Evolutionary conservation across 2,329 filamentous ascomycete species (phyloP).

Genomic region (Sporothrix brunneoviolacea): DNA sequence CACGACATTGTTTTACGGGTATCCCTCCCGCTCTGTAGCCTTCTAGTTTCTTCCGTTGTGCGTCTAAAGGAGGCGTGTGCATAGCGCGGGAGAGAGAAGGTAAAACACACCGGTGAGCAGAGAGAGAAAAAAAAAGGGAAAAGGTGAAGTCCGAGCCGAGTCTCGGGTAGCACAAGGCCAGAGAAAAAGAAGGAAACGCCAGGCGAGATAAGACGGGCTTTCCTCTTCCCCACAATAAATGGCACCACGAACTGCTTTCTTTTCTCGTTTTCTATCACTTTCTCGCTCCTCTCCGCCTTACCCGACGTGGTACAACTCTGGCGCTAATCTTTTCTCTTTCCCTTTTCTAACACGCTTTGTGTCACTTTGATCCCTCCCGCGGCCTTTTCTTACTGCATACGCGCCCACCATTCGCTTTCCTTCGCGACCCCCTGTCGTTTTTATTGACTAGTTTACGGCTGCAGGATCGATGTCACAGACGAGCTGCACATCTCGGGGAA

Average conservation of each 20-base stretch:
- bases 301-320: too few species aligned
- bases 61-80: not conserved
- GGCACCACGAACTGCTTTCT: too few species aligned
- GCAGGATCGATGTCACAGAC: slow-evolving; percentile 5
- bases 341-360: too few species aligned
- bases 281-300: too few species aligned
- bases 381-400: not conserved
- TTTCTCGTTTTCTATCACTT: not conserved
- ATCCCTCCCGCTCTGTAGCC: too few species aligned
- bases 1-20: too few species aligned
- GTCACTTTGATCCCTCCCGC: too few species aligned
- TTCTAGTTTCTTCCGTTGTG: too few species aligned
- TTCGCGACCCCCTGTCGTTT: not conserved
- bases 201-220: too few species aligned
- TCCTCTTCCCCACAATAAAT: too few species aligned
- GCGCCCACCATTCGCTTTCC: not conserved
- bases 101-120: not conserved
- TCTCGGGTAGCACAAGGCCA: not conserved
- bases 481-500: slow-evolving; percentile 11
- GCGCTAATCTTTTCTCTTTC: not conserved
- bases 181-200: not conserved
- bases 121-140: not conserved
- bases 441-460: not conserved
- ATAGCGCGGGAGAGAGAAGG: too few species aligned
- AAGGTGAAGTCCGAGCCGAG: not conserved